Evolutionary conservation across 768 basidiomycete species (phyloP).

Genomic region (Mycena albidolilacea): DNA sequence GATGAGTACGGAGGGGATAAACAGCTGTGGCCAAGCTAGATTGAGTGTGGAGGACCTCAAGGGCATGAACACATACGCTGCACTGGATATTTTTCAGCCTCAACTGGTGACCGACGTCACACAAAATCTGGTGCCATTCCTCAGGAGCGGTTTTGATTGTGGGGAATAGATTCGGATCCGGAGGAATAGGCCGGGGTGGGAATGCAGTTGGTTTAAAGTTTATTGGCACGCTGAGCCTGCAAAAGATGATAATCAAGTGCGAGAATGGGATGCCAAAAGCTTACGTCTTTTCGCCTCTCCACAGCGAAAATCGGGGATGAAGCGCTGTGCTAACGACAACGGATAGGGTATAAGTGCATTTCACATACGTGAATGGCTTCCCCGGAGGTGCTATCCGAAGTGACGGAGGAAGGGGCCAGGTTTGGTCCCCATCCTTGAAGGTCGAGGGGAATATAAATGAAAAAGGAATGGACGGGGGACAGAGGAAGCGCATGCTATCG

Average conservation of each 20-base stretch:
- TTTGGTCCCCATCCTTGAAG: constrained; percentile 25
- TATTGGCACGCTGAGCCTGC: constrained; percentile 53
- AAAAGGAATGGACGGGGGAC: constrained; percentile 25
- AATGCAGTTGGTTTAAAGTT: constrained; percentile 52
- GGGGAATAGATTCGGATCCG: constrained; percentile 53
- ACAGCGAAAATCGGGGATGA: constrained; percentile 28
- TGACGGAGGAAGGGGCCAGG: constrained; percentile 30
- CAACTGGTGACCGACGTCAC: constrained; percentile 44
- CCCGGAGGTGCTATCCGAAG: constrained; percentile 23
- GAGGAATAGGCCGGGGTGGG: constrained; percentile 54
- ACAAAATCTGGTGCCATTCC: constrained; percentile 58
- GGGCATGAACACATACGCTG: constrained; percentile 47
- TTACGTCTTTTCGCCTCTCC: constrained; percentile 30
- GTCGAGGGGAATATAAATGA: constrained; percentile 34
- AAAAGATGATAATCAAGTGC: background rate
- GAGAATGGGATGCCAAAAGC: background rate
- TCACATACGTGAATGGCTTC: constrained; percentile 21
- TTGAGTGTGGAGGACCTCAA: constrained; percentile 11
- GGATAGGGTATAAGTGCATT: constrained; percentile 27
- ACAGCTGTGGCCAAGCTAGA: constrained; percentile 49
- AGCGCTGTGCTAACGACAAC: constrained; percentile 29
- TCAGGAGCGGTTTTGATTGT: constrained; percentile 61
- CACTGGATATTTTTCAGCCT: constrained; percentile 50
- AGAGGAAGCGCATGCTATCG: constrained; percentile 12
- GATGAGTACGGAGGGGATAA: constrained; percentile 56